Base-by-base conservation (phyloP, 208 protist species). In the Leishmania mexicana region DNA sequence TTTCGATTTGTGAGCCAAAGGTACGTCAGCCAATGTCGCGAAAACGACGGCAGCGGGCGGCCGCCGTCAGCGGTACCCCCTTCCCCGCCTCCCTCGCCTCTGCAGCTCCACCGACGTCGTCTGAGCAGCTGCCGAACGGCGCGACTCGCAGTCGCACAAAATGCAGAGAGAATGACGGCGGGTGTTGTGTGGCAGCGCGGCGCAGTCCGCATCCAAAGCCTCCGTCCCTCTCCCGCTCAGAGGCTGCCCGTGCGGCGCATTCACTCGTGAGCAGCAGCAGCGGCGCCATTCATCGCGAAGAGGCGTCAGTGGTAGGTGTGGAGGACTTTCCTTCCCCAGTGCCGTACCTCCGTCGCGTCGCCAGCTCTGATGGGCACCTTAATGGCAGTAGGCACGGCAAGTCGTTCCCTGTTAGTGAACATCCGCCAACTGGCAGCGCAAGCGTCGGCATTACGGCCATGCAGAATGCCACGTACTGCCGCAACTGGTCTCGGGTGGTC, bases 401-500 rank as follows among this genome's bases (percentile, higher is more conserved):
- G 28, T 31, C 45, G 1, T 51, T 49, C 68, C 28, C 21, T 64
- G 40, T 49, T 4, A 31, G 7, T 68, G 3, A 51, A 28, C 38
- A 4, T 21, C 54, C n/a, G 7, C 49, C 17, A 2, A 53, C 7
- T 54, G 47, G 40, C 0, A 24, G 31, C 28, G 40, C 11, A 47
- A 2, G 47, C 19, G 13, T 58, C 67, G 35, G 35, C 31, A 67
- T 58, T 15, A 31, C 67, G 4, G 11, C 54, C 13, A 72, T 40
- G 2, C 68, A 57, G 42, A 78, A 35, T 40, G 75, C 28, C 13
- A 38, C 54, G 35, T 93, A 91, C 76, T 47, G 47, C 15, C 28
- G 78, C 15, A 80, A 89, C 74, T 93, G 90, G 93, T 84, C 83
- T 47, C 65, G 88, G 68, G 87, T 94, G 24, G 76, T 92, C 45